Base-by-base conservation (phyloP, 345 rosid species). In the Aethionema arabicum region DNA sequence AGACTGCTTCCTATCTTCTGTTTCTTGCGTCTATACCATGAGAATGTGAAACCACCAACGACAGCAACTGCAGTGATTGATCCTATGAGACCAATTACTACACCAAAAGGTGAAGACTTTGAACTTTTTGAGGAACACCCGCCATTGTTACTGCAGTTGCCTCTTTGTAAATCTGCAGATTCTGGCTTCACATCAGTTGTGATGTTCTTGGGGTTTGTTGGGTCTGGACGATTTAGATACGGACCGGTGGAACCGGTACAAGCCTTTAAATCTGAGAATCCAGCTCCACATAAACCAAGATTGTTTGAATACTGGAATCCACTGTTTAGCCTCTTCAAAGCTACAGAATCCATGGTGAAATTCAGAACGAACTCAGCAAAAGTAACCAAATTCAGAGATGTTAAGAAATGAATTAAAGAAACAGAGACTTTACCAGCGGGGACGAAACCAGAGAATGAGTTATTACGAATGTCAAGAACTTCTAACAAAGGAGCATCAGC, bases 291-390 rank as follows among this genome's bases (percentile, higher is more conserved):
- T 53, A 93, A 75, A 43, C 76, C 81, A 12, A 65, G 80, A 51
- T 92, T 92, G 80, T 85, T 83, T 56, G 79, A 77, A 39, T 85
- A 92, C 52, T 76, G 97, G 73, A 92, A 89, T 35, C 86, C 88
- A 32, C 52, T 67, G 39, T 68, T 57, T 47, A 92, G 86, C 72
- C 91, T 89, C 86, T 63, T 80, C 68, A 92, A 67, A 67, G 76
- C 97, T 93, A 65, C 82, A 81, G 33, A 44, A 9, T 6, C 69
- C 66, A 13, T 4, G n/a, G n/a, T n/a, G n/a, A n/a, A n/a, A n/a
- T n/a, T n/a, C n/a, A n/a, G n/a, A 63, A 69, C n/a, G 50, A 30
- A 59, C 31, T 65, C n/a, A 41, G 16, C 32, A 40, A 44, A 53
- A 21, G 27, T 21, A 21, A 21, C 27, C 27, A 21, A 21, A 21